A percentile compares a stretch with the other conserved stretches of the same genome.
Conservation (phyloP, 495 filamentous ascomycete genomes). For the Lasiosphaeria ovina region DNA sequence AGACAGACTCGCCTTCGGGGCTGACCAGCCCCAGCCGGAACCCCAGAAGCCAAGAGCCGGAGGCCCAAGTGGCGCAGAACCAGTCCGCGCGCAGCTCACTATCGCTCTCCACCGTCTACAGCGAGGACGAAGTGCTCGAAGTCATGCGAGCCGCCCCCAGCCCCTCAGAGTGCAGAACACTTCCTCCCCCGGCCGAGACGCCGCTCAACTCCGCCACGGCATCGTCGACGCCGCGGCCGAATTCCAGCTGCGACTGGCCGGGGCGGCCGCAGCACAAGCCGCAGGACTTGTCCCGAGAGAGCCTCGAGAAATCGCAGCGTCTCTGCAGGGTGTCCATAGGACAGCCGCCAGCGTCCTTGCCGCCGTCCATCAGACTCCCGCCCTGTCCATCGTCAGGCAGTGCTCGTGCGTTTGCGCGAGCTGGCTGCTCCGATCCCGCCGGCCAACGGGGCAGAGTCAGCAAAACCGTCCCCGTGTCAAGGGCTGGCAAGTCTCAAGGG, state of each 20-base stretch:
- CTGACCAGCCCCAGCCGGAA: conserved; percentile 29
- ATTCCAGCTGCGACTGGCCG: conserved; percentile 9
- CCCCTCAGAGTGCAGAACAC: not conserved
- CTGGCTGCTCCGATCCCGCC: not conserved
- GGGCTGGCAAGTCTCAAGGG: too few species aligned
- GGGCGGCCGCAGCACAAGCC: conserved; percentile 3
- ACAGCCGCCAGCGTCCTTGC: conserved; percentile 4
- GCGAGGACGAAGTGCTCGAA: conserved; percentile 40
- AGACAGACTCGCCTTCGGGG: conserved; percentile 11
- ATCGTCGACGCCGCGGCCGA: conserved; percentile 3
- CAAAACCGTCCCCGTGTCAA: too few species aligned
- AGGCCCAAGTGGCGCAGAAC: conserved; percentile 6
- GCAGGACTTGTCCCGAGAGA: conserved; percentile 18
- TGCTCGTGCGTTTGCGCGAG: not conserved
- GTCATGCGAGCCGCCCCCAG: conserved; percentile 11
- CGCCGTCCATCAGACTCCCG: conserved; percentile 12
- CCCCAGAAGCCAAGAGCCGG: conserved; percentile 15
- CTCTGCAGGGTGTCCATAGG: conserved; percentile 13
- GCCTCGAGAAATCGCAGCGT: conserved; percentile 13
- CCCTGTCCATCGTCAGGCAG: conserved; percentile 15
- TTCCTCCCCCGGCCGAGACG: not conserved
- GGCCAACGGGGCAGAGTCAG: too few species aligned
- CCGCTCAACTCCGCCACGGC: not conserved
- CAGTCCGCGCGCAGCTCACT: conserved; percentile 34
- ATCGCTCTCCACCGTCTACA: conserved; percentile 45